Evolutionary conservation across 1,139 yeast species (phyloP).

Genomic region (Kodamaea arcana): DNA sequence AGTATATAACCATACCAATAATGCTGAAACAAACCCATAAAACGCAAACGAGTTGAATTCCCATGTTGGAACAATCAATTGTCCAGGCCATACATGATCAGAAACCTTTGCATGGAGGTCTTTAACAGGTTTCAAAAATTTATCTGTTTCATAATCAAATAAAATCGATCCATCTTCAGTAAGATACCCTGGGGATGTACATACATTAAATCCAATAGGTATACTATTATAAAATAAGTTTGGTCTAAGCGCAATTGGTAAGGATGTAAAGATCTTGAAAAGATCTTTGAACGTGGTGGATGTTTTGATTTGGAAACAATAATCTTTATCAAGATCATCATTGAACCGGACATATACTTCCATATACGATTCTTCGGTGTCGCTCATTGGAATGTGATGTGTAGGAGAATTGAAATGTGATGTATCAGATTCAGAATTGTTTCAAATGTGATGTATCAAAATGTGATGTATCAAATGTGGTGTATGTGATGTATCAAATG

Average conservation of each 20-base stretch:
- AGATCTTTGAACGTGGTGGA: constrained; percentile 58
- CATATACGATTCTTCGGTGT: constrained; percentile 25
- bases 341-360: constrained; percentile 85
- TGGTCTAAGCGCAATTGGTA: constrained; percentile 80
- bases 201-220: constrained; percentile 66
- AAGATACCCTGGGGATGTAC: constrained; percentile 77
- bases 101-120: constrained; percentile 45
- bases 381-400: too few relatives aligned
- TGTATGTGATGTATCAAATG: too few relatives aligned
- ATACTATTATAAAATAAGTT: constrained; percentile 60
- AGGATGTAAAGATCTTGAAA: constrained; percentile 53
- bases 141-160: constrained; percentile 57
- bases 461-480: too few relatives aligned
- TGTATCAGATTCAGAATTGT: too few relatives aligned
- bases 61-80: constrained; percentile 82
- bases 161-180: constrained; percentile 80
- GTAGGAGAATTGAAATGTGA: too few relatives aligned
- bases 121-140: constrained; percentile 35
- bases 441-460: too few relatives aligned
- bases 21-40: constrained; percentile 39
- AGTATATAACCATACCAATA: constrained; percentile 78
- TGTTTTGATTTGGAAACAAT: constrained; percentile 71
- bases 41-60: constrained; percentile 49
- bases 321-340: constrained; percentile 81
- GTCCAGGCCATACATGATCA: constrained; percentile 83